phyloP scores from a whole-genome alignment of 2,329 filamentous ascomycete genomes.

The Curvularia sp. region DNA sequence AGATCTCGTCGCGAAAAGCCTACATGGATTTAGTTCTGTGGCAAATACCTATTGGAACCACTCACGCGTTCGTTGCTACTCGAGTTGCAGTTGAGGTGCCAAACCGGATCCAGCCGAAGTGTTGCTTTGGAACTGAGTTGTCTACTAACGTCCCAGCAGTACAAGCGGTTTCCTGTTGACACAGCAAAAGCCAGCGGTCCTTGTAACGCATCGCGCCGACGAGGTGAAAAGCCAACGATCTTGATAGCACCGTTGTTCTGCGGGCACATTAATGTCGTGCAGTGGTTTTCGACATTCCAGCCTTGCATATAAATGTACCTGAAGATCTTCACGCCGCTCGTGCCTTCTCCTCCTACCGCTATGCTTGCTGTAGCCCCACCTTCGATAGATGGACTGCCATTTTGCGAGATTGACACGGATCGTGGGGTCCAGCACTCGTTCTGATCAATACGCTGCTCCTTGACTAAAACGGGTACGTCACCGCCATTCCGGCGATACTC shows the following conservation, averaged over 20 bases:
- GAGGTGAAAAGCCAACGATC: conserved; percentile 27
- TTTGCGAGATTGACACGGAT: conserved; percentile 26
- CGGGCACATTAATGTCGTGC: conserved; percentile 20
- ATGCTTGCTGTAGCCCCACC: conserved; percentile 22
- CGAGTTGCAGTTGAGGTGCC: conserved; percentile 19
- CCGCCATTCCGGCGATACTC: conserved; percentile 19
- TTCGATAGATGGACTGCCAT: conserved; percentile 6
- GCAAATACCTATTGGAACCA: not conserved
- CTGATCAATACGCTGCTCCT: conserved; percentile 20
- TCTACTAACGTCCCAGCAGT: conserved; percentile 25
- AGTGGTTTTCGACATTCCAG: conserved; percentile 21
- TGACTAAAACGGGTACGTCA: conserved; percentile 7
- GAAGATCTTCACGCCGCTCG: conserved; percentile 31
- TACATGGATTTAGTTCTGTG: conserved; percentile 15
- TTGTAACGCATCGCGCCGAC: conserved; percentile 6
- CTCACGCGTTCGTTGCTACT: conserved; percentile 24
- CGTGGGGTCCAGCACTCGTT: conserved; percentile 25
- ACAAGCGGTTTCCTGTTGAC: conserved; percentile 25
- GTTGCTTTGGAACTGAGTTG: not conserved
- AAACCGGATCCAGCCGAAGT: conserved; percentile 10
- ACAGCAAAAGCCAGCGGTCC: conserved; percentile 24
- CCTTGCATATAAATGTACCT: conserved; percentile 15
- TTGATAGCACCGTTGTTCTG: conserved; percentile 24
- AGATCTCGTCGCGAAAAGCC: conserved; percentile 25
- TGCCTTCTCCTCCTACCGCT: conserved; percentile 30